Conservation (phyloP, 2,329 filamentous ascomycete genomes). For the Paecilomyces formosus region DNA sequence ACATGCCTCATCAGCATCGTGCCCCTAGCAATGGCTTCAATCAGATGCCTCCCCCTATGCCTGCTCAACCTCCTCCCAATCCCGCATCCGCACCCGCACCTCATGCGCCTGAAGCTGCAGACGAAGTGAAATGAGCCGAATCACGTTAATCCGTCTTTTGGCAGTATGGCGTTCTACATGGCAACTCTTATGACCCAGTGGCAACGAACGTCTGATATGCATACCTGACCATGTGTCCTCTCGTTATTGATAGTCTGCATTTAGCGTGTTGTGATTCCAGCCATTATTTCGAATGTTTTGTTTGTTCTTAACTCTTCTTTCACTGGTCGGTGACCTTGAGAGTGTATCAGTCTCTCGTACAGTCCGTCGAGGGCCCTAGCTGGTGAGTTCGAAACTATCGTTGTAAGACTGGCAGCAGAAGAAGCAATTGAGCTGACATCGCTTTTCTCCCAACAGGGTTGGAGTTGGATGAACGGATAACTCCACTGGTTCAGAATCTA, state of each 20-base stretch:
- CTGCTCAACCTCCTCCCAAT: slow-evolving; percentile 26
- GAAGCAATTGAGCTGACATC: not conserved
- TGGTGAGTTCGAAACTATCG: not conserved
- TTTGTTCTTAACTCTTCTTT: not conserved
- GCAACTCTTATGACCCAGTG: slow-evolving; percentile 7
- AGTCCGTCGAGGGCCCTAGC: not conserved
- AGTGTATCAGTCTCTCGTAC: not conserved
- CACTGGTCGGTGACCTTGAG: not conserved
- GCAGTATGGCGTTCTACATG: not conserved
- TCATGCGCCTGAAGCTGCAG: slow-evolving; percentile 35
- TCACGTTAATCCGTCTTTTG: not conserved
- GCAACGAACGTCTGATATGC: not conserved
- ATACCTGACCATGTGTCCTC: slow-evolving; percentile 1
- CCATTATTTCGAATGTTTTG: not conserved
- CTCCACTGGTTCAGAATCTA: not conserved
- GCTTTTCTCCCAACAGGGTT: not conserved
- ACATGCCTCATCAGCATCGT: slow-evolving; percentile 51
- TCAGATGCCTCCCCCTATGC: slow-evolving; percentile 39
- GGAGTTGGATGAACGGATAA: not conserved
- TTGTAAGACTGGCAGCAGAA: not conserved
- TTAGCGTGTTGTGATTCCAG: not conserved
- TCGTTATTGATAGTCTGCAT: not conserved
- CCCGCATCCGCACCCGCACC: slow-evolving; percentile 28
- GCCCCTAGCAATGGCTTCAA: slow-evolving; percentile 49
- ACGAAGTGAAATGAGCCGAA: slow-evolving; percentile 41